Percentiles rank a stretch among this genome's conserved stretches.
phyloP scores from a whole-genome alignment of 495 filamentous ascomycete genomes.

The Penicillium steckii region DNA sequence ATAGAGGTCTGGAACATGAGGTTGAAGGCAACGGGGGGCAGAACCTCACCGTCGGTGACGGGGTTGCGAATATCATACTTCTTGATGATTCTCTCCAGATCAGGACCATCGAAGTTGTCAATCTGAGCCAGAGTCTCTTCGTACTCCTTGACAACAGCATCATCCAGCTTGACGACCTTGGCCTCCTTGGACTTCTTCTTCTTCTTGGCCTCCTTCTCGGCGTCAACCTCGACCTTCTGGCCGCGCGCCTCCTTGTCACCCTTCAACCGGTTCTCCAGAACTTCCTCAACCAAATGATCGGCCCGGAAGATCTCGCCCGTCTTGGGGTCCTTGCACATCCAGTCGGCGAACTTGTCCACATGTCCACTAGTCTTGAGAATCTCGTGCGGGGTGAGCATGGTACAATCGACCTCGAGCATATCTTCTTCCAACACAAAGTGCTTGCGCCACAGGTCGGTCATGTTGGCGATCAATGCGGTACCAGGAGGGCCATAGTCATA shows the following conservation, averaged over 20 bases:
- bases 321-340: constrained; percentile 99
- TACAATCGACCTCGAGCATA: constrained; percentile 88
- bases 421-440: constrained; percentile 88
- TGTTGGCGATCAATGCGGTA: constrained; percentile 76
- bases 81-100: constrained; percentile 59
- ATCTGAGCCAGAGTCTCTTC: constrained; percentile 69
- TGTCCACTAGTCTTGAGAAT: constrained; percentile 96
- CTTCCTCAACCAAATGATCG: constrained; percentile 93
- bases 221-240: constrained; percentile 66
- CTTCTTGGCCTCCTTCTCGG: constrained; percentile 62
- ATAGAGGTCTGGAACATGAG: constrained; percentile 75
- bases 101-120: constrained; percentile 67
- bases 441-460: constrained; percentile 90
- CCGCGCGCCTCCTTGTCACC: constrained; percentile 77
- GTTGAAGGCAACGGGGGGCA: constrained; percentile 68
- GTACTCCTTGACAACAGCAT: constrained; percentile 63
- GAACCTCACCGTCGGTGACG: constrained; percentile 54
- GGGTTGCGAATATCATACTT: constrained; percentile 69
- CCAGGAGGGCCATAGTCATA: constrained; percentile 86
- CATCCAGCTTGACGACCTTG: constrained; percentile 61
- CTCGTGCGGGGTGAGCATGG: constrained; percentile 79
- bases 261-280: constrained; percentile 80
- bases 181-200: constrained; percentile 60
- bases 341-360: constrained; percentile 97
- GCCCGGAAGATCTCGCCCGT: constrained; percentile 94